Evolutionary conservation across 1,284 basidiomycete genomes (phyloP).

Genomic region (Agaricales sp.): DNA sequence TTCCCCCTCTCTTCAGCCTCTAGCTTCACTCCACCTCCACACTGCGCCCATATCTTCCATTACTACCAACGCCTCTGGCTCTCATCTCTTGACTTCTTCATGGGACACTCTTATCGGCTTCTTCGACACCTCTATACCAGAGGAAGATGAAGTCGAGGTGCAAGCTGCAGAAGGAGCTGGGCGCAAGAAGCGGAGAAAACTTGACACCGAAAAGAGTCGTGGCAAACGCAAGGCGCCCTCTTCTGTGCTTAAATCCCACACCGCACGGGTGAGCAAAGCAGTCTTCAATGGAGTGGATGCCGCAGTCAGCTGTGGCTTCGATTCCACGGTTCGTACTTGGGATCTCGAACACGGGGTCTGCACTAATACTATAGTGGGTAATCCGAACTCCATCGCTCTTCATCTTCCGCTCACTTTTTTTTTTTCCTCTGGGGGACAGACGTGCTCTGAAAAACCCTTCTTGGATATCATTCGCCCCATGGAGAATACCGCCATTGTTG

Average conservation of each 20-base stretch:
- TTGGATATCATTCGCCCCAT: constrained; percentile 40
- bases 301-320: constrained; percentile 68
- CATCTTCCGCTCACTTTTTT: constrained; percentile 2
- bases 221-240: constrained; percentile 49
- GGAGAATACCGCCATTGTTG: constrained; percentile 36
- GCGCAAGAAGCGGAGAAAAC: constrained; percentile 47
- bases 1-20: constrained; percentile 18
- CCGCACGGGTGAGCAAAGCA: constrained; percentile 59
- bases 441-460: constrained; percentile 62
- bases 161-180: constrained; percentile 23
- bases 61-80: constrained; percentile 38
- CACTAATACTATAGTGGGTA: constrained; percentile 51
- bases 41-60: constrained; percentile 66
- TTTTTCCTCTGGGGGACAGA: constrained; percentile 26
- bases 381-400: constrained; percentile 1
- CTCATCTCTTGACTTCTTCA: constrained; percentile 60
- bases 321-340: constrained; percentile 68
- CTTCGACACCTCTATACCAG: constrained; percentile 59
- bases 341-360: constrained; percentile 63
- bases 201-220: constrained; percentile 19
- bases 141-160: constrained; percentile 47
- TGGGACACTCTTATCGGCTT: constrained; percentile 78
- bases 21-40: constrained; percentile 57
- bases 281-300: constrained; percentile 30
- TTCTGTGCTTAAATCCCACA: constrained; percentile 65